Conservation (phyloP, 768 basidiomycete genomes). For the Tricholomella constricta region DNA sequence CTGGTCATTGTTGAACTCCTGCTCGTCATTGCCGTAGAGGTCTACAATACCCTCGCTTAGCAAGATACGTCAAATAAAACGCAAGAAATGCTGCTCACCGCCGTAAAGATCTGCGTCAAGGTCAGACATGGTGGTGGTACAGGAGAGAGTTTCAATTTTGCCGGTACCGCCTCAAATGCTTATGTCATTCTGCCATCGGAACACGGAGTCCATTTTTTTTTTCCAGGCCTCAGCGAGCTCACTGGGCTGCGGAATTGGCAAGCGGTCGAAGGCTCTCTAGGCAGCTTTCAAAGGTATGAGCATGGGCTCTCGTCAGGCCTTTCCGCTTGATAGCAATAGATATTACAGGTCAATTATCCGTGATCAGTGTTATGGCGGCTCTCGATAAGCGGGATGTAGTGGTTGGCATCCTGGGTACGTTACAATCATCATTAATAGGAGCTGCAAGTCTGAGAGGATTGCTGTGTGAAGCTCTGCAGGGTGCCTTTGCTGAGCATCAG, state of each 20-base stretch:
- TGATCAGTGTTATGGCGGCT: conserved; percentile 7
- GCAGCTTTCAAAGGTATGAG: not conserved
- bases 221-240: not conserved
- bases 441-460: not conserved
- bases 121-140: conserved; percentile 64
- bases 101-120: conserved; percentile 91
- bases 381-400: conserved; percentile 19
- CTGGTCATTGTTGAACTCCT: conserved; percentile 53
- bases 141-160: conserved; percentile 28
- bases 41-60: conserved; percentile 39
- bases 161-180: conserved; percentile 15
- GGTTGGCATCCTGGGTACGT: conserved; percentile 57
- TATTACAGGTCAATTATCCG: not conserved
- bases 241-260: not conserved
- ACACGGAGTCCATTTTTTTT: conserved; percentile 6
- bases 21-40: conserved; percentile 75
- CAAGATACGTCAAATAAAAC: not conserved
- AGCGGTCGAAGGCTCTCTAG: not conserved
- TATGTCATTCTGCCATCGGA: conserved; percentile 18
- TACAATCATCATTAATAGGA: not conserved
- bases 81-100: conserved; percentile 48
- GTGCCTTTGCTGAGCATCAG: conserved; percentile 90
- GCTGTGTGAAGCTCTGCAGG: conserved; percentile 75
- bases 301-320: not conserved
- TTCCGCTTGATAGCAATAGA: not conserved